A percentile compares a stretch with the other conserved stretches of the same genome.
Conservation (phyloP, 2,329 filamentous ascomycete species). For the Colletotrichum chlorophyti region DNA sequence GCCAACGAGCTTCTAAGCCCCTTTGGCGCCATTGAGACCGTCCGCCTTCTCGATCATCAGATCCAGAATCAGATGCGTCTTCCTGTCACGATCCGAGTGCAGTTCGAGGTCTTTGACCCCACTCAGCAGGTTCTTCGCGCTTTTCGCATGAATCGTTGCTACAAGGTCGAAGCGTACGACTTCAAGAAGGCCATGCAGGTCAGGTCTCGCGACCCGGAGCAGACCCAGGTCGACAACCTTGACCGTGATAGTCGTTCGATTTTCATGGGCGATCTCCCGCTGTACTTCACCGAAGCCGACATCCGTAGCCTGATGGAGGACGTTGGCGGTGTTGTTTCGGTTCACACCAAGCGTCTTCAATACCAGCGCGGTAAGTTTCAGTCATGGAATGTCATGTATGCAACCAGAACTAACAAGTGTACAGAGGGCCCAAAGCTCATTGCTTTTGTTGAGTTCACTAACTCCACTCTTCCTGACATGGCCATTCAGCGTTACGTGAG, state of each 20-base stretch:
- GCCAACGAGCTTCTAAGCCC: constrained; percentile 48
- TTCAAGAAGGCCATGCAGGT: constrained; percentile 31
- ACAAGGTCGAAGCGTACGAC: constrained; percentile 39
- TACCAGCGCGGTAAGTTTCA: constrained; percentile 10
- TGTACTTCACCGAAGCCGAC: constrained; percentile 41
- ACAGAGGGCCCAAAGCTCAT: constrained; percentile 32
- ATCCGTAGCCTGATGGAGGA: constrained; percentile 44
- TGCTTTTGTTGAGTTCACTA: constrained; percentile 48
- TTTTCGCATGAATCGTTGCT: constrained; percentile 41
- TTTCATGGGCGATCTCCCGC: constrained; percentile 54
- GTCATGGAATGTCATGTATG: not conserved
- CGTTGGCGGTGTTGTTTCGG: constrained; percentile 45
- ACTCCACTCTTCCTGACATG: constrained; percentile 43
- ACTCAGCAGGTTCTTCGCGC: constrained; percentile 54
- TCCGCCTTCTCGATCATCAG: constrained; percentile 36
- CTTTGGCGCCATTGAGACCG: constrained; percentile 52
- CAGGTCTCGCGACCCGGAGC: constrained; percentile 23
- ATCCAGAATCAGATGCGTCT: constrained; percentile 42
- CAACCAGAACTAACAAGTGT: not conserved
- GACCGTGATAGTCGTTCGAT: constrained; percentile 54
- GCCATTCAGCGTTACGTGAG: constrained; percentile 41
- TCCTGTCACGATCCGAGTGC: constrained; percentile 48
- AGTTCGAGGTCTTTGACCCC: constrained; percentile 59
- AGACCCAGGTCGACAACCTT: constrained; percentile 41
- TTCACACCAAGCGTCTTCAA: constrained; percentile 34